Evolutionary conservation across 192 early-diverging fungal genomes (phyloP).

Genomic region (Coemansia sp.): DNA sequence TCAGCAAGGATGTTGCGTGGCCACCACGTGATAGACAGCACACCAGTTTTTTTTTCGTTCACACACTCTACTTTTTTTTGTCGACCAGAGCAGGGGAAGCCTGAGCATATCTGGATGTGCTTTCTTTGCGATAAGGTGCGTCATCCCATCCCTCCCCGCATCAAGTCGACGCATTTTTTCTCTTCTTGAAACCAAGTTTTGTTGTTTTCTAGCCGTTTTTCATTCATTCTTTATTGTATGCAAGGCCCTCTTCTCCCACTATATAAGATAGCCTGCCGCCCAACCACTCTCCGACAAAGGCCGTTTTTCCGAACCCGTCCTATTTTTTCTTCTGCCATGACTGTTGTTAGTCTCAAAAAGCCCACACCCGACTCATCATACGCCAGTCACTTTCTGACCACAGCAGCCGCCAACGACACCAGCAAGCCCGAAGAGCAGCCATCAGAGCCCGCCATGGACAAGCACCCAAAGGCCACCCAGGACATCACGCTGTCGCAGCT

Average conservation of each 20-base stretch:
- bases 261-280: neutral
- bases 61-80: no score
- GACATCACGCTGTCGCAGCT: slow-evolving; percentile 30
- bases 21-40: no score
- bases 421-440: neutral
- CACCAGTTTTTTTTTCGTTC: no score
- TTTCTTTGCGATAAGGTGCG: neutral
- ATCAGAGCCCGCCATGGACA: neutral
- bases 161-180: neutral
- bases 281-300: neutral
- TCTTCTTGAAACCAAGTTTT: neutral
- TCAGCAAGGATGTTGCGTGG: no score
- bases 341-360: slow-evolving; percentile 30
- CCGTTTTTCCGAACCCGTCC: neutral
- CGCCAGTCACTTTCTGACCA: slow-evolving; percentile 35
- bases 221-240: neutral
- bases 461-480: slow-evolving; percentile 13
- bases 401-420: neutral
- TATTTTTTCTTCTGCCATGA: slow-evolving; percentile 30
- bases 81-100: no score
- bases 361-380: slow-evolving; percentile 29
- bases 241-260: neutral
- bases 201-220: neutral
- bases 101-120: no score
- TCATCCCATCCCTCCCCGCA: neutral